phyloP scores from a whole-genome alignment of 495 filamentous ascomycete genomes.

The Trichoderma parareesei region DNA sequence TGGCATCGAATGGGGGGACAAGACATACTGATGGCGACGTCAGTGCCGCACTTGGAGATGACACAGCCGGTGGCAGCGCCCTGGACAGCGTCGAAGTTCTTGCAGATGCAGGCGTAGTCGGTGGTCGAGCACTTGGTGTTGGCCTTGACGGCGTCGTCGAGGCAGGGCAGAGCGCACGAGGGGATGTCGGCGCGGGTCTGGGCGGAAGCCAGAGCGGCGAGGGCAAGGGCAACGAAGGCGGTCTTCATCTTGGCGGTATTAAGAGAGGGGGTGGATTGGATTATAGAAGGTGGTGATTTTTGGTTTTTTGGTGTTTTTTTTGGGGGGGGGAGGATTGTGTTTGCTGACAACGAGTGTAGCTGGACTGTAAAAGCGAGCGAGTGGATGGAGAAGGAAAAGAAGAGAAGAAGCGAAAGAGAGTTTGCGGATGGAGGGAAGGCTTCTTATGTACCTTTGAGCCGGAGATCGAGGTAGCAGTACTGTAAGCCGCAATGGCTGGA shows the following conservation, averaged over 20 bases:
- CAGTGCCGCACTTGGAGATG: constrained; percentile 24
- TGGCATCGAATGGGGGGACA: no score
- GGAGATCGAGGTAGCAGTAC: neutral
- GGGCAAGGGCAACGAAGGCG: constrained; percentile 25
- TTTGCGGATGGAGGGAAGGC: neutral
- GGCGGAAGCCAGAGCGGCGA: constrained; percentile 28
- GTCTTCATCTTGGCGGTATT: constrained; percentile 31
- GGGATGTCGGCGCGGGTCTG: constrained; percentile 32
- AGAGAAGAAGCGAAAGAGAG: neutral
- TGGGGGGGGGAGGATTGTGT: neutral
- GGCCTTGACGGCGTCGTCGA: constrained; percentile 23
- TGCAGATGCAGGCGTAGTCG: constrained; percentile 39
- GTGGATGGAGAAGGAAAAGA: neutral
- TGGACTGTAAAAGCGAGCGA: constrained; percentile 11
- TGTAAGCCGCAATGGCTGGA: neutral
- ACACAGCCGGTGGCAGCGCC: constrained; percentile 31
- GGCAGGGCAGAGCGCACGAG: constrained; percentile 32
- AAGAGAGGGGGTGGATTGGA: neutral
- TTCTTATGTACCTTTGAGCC: constrained; percentile 5
- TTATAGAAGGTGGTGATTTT: no score
- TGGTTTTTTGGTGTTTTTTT: constrained; percentile 6
- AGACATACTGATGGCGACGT: constrained; percentile 24
- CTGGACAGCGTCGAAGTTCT: constrained; percentile 24
- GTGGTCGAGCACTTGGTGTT: constrained; percentile 27
- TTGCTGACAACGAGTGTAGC: constrained; percentile 4